phyloP scores from a whole-genome alignment of 2,329 filamentous ascomycete genomes.

The Talaromyces pinophilus region DNA sequence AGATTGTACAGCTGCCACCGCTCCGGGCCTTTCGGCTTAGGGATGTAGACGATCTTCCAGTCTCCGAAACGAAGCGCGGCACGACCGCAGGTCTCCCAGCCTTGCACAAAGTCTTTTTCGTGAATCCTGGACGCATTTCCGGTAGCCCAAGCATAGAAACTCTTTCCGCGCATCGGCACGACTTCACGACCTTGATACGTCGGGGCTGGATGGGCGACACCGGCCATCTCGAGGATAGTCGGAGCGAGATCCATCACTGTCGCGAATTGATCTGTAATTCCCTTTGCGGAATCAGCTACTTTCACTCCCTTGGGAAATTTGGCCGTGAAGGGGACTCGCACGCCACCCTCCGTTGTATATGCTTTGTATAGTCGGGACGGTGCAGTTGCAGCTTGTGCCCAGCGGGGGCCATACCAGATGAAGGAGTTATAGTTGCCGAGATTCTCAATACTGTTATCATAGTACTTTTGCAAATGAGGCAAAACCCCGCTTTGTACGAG shows the following conservation, averaged over 20 bases:
- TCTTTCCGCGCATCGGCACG: neutral
- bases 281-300: slow-evolving; percentile 52
- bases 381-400: neutral
- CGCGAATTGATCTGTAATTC: slow-evolving; percentile 57
- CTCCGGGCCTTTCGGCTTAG: slow-evolving; percentile 53
- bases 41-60: slow-evolving; percentile 62
- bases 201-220: slow-evolving; percentile 28
- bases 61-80: slow-evolving; percentile 58
- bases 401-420: slow-evolving; percentile 59
- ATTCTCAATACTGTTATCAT: slow-evolving; percentile 60
- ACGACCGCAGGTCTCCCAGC: slow-evolving; percentile 59
- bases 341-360: neutral
- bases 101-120: slow-evolving; percentile 54
- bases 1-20: neutral
- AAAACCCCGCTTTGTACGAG: slow-evolving; percentile 58
- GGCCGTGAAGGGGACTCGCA: neutral
- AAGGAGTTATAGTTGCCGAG: slow-evolving; percentile 60
- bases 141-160: neutral
- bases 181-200: neutral
- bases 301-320: neutral
- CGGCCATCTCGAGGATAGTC: slow-evolving; percentile 47
- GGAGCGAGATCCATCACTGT: slow-evolving; percentile 57
- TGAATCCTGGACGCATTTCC: slow-evolving; percentile 44
- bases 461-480: slow-evolving; percentile 58
- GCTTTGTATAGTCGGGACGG: neutral